Base-by-base conservation (phyloP, 208 protist genomes). In the Trypanosoma brucei region DNA sequence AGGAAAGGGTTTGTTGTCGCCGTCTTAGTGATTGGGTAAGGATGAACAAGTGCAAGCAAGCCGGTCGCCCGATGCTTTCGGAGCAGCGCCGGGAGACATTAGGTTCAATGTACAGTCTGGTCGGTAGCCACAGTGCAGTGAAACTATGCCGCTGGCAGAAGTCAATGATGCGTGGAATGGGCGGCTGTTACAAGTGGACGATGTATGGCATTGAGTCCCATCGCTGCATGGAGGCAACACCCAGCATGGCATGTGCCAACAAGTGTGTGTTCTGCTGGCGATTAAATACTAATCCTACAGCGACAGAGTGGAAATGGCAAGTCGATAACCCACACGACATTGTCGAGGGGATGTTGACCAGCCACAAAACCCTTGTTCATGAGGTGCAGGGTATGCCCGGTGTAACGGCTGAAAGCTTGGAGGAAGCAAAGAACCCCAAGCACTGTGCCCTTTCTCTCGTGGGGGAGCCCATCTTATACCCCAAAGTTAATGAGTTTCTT, bases 81-180 rank as follows among this genome's bases (percentile, higher is more conserved):
- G 83, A 80, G 49, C 66, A 84, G 70, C 85, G 85, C 1, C 76
- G 75, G 8, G 80, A 77, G 52, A 64, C 79, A 34, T 69, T 95
- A 8, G 74, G 68, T 33, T 79, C 66, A 3, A 95, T 86, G 76
- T 98, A 98, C 74, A 82, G 75, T 22, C 71, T 98, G 1, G 88
- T 98, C 4, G 96, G 96, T 8, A 91, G 81, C 11, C 97, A 99
- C 80, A 97, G 86, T 50, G 97, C 96, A 2, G 96, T 98, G 44
- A 98, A 99, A 78, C 75, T 98, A 44, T 98, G 96, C 72, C 79
- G 97, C 11, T 98, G 96, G 96, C 98, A 98, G 49, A 98, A 98
- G 80, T 93, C 94, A 33, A 97, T 98, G 93, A 82, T 99, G 73
- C 88, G 96, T 6, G 97, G 96, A 7, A 65, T 96, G 4, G 97